These are phyloP conservation scores for Fraxinus excelsior DNA, from an alignment of 257 asterid genomes.

Conservation along the genomic window DNA sequence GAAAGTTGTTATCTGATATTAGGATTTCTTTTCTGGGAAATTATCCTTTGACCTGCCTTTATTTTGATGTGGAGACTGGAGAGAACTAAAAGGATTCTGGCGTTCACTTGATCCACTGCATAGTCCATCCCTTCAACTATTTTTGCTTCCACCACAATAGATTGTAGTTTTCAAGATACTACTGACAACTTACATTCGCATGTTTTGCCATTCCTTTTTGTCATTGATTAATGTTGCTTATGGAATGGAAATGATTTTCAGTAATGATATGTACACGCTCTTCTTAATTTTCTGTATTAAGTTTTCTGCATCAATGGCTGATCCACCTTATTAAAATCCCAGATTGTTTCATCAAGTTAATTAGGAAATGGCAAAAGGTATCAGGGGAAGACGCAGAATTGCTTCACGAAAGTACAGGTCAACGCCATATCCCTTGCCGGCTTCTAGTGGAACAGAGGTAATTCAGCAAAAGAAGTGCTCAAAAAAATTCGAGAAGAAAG, in stretches of 20 bases:
- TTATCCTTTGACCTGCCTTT: neutral
- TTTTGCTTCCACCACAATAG: neutral
- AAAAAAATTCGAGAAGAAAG: constrained; percentile 55
- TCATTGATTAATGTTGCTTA: neutral
- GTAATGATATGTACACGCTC: neutral
- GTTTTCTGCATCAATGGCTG: constrained; percentile 14
- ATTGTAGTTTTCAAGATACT: neutral
- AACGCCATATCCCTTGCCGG: constrained; percentile 68
- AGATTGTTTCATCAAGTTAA: constrained; percentile 26
- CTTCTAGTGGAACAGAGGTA: constrained; percentile 31
- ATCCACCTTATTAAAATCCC: constrained; percentile 6
- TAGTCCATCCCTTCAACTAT: neutral
- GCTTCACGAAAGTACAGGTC: constrained; percentile 75
- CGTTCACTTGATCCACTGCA: neutral
- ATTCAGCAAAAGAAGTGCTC: constrained; percentile 47
- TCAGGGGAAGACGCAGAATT: constrained; percentile 80
- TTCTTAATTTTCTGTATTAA: constrained; percentile 8
- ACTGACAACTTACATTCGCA: neutral
- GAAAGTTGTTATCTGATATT: neutral
- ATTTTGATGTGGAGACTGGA: neutral
- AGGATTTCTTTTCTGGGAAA: neutral
- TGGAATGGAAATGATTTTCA: neutral
- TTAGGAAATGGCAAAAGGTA: constrained; percentile 82
- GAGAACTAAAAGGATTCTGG: neutral
- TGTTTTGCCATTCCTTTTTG: neutral